Conservation (phyloP, 2,329 filamentous ascomycete genomes). For the Penicillium freii region DNA sequence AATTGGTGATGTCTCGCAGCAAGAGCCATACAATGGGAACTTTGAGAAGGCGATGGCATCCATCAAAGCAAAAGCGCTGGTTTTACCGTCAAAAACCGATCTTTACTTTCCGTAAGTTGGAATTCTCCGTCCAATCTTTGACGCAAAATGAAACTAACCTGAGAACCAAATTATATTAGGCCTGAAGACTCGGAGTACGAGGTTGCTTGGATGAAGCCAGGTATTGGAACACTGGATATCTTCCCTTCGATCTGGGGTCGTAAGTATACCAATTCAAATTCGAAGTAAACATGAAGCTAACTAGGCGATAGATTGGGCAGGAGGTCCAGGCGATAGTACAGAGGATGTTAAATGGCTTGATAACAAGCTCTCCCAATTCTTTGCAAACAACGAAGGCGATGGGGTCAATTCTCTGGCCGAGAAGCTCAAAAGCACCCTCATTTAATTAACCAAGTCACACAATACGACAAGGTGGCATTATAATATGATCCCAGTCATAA, state of each 20-base stretch:
- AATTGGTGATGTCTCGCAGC: constrained; percentile 65
- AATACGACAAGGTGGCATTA: not conserved
- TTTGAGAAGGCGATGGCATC: constrained; percentile 64
- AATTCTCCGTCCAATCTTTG: not conserved
- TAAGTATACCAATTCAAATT: constrained; percentile 33
- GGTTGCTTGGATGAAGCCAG: constrained; percentile 60
- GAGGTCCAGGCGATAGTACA: constrained; percentile 67
- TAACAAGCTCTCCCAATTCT: constrained; percentile 56
- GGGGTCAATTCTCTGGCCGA: not conserved
- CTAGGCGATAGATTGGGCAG: constrained; percentile 53
- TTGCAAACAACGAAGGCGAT: constrained; percentile 32
- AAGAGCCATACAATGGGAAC: constrained; percentile 66
- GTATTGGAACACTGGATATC: constrained; percentile 54
- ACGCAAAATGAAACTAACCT: not conserved
- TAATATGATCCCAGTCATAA: not conserved
- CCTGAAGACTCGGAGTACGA: constrained; percentile 77
- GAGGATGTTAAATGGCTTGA: constrained; percentile 73
- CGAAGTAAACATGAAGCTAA: constrained; percentile 9
- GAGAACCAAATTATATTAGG: constrained; percentile 34
- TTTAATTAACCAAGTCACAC: not conserved
- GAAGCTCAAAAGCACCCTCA: constrained; percentile 5
- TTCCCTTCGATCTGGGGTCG: constrained; percentile 66
- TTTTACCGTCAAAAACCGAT: constrained; percentile 70
- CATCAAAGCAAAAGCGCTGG: constrained; percentile 70
- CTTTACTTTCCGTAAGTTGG: constrained; percentile 69